Evolutionary conservation across 2,329 filamentous ascomycete species (phyloP).

Genomic region (Fusarium musae): DNA sequence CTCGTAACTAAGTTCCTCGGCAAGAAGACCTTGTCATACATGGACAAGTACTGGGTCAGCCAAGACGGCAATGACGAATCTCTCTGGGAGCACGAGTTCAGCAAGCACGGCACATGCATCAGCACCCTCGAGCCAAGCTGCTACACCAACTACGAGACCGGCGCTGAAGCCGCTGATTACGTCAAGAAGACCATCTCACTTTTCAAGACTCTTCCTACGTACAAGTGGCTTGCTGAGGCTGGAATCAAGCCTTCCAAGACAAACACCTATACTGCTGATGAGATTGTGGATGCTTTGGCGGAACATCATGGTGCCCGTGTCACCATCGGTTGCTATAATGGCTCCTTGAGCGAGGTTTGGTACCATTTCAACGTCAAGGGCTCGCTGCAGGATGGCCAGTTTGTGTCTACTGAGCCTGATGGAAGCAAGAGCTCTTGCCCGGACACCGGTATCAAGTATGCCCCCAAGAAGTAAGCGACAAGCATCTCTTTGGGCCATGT

Average conservation of each 20-base stretch:
- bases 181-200: conserved; percentile 73
- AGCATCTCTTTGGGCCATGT: neutral
- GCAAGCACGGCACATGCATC: conserved; percentile 80
- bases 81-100: conserved; percentile 81
- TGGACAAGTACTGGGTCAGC: conserved; percentile 79
- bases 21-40: conserved; percentile 69
- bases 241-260: conserved; percentile 66
- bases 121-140: conserved; percentile 75
- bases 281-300: conserved; percentile 69
- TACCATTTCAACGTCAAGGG: conserved; percentile 72
- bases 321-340: conserved; percentile 65
- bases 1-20: conserved; percentile 67
- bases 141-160: conserved; percentile 69
- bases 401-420: conserved; percentile 65
- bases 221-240: conserved; percentile 68
- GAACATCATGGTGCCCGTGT: conserved; percentile 64
- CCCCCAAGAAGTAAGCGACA: conserved; percentile 38
- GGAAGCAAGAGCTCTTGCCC: conserved; percentile 70
- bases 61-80: conserved; percentile 70
- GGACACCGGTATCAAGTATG: conserved; percentile 44
- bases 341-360: conserved; percentile 65
- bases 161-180: conserved; percentile 75
- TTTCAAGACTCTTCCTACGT: conserved; percentile 74
- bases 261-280: conserved; percentile 67
- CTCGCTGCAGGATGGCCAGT: conserved; percentile 69